A percentile compares a stretch with the other conserved stretches of the same genome.
Evolutionary conservation across 1,139 yeast genomes (phyloP).

Genomic region (Scheffersomyces quercinus): DNA sequence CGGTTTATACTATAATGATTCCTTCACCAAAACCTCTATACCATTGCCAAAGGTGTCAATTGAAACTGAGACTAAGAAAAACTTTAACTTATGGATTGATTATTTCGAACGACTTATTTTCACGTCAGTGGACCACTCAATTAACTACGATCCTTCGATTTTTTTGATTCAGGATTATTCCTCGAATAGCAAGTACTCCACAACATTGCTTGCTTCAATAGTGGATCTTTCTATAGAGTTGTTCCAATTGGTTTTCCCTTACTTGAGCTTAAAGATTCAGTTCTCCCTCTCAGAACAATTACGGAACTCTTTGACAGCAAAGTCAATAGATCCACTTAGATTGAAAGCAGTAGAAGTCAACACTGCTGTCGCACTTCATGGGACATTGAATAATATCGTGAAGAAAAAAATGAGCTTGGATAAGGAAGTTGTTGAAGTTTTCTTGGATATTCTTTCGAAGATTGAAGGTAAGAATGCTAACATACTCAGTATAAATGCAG

Average conservation of each 20-base stretch:
- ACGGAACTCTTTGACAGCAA: slow-evolving; percentile 49
- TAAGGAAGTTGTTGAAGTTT: slow-evolving; percentile 45
- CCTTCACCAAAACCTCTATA: background rate
- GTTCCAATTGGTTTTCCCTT: slow-evolving; percentile 70
- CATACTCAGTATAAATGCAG: slow-evolving; percentile 57
- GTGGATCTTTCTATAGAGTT: slow-evolving; percentile 79
- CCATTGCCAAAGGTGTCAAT: slow-evolving; percentile 2
- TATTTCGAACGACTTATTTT: slow-evolving; percentile 27
- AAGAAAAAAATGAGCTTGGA: slow-evolving; percentile 34
- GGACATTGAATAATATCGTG: slow-evolving; percentile 42
- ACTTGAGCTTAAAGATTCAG: slow-evolving; percentile 77
- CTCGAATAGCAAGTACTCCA: slow-evolving; percentile 21
- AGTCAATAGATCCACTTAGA: slow-evolving; percentile 32
- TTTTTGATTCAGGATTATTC: slow-evolving; percentile 31
- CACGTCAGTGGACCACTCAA: slow-evolving; percentile 27
- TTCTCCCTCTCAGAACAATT: slow-evolving; percentile 82
- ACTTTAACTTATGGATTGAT: slow-evolving; percentile 31
- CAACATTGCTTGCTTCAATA: slow-evolving; percentile 51
- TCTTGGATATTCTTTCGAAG: slow-evolving; percentile 59
- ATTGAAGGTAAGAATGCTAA: slow-evolving; percentile 40
- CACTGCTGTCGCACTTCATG: slow-evolving; percentile 62
- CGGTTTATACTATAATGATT: background rate
- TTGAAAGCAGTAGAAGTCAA: slow-evolving; percentile 60
- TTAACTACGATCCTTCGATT: slow-evolving; percentile 38
- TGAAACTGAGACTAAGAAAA: slow-evolving; percentile 6